Evolutionary conservation across 129 eudicot species (phyloP).

Genomic region (Lonicera japonica): DNA sequence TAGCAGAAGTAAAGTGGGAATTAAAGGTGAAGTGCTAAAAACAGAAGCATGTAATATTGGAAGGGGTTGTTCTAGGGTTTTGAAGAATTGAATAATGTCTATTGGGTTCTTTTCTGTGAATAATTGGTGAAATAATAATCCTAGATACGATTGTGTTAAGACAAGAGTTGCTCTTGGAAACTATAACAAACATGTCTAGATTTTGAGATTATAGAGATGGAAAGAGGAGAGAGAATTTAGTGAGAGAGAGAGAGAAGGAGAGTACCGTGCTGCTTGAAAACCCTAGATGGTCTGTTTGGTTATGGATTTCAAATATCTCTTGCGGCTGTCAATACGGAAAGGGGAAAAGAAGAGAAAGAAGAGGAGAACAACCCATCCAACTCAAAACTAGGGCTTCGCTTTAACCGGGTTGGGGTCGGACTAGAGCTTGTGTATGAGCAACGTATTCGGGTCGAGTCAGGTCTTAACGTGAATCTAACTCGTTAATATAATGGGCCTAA

Average conservation of each 20-base stretch:
- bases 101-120: conserved; percentile 17
- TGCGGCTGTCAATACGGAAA: too few relatives aligned
- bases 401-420: too few relatives aligned
- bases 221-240: too few relatives aligned
- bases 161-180: background rate
- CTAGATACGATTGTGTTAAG: background rate
- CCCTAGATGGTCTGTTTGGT: background rate
- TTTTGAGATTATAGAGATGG: background rate
- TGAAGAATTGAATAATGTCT: conserved; percentile 3
- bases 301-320: too few relatives aligned
- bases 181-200: background rate
- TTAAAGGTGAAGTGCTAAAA: background rate
- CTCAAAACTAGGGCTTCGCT: too few relatives aligned
- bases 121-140: conserved; percentile 12
- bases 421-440: too few relatives aligned
- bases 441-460: too few relatives aligned
- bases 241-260: conserved; percentile 5
- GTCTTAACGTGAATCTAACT: too few relatives aligned
- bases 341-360: too few relatives aligned
- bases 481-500: too few relatives aligned
- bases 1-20: conserved; percentile 19
- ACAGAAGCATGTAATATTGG: background rate
- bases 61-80: background rate
- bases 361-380: too few relatives aligned
- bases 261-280: background rate